Evolutionary conservation across 2,329 filamentous ascomycete genomes (phyloP).

Genomic region (Stagonosporopsis vannaccii): DNA sequence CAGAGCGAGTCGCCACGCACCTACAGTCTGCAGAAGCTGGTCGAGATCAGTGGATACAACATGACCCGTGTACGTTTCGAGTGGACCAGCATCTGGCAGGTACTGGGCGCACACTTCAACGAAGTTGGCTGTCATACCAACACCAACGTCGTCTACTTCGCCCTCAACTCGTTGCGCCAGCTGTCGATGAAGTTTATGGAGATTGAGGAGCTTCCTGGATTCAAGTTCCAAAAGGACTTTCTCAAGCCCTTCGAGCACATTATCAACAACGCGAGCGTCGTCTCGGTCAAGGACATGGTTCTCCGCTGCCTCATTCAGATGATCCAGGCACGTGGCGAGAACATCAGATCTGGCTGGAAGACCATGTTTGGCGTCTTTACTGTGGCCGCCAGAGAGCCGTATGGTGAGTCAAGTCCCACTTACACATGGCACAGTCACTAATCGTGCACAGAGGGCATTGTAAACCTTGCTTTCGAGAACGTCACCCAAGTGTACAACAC

Average conservation of each 20-base stretch:
- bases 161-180: conserved; percentile 91
- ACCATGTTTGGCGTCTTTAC: conserved; percentile 99
- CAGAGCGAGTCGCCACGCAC: conserved; percentile 95
- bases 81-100: conserved; percentile 97
- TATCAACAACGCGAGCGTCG: conserved; percentile 88
- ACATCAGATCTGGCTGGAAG: conserved; percentile 97
- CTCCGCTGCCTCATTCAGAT: conserved; percentile 96
- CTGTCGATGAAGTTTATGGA: conserved; percentile 99
- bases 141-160: conserved; percentile 96
- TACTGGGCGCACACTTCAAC: conserved; percentile 98
- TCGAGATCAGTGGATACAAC: conserved; percentile 99
- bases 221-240: conserved; percentile 99
- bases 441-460: conserved; percentile 76
- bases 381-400: conserved; percentile 88
- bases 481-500: conserved; percentile 95
- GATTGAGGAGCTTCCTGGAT: conserved; percentile 94
- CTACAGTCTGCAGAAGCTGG: conserved; percentile 96
- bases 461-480: conserved; percentile 96
- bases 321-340: conserved; percentile 96
- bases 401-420: conserved; percentile 58
- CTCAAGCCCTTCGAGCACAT: conserved; percentile 98
- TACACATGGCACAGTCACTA: conserved; percentile 19
- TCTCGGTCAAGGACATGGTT: conserved; percentile 97
- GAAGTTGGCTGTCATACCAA: conserved; percentile 96
- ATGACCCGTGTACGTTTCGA: conserved; percentile 98